phyloP scores from a whole-genome alignment of 176 grass and related monocot genomes.

The Oryza nivara region DNA sequence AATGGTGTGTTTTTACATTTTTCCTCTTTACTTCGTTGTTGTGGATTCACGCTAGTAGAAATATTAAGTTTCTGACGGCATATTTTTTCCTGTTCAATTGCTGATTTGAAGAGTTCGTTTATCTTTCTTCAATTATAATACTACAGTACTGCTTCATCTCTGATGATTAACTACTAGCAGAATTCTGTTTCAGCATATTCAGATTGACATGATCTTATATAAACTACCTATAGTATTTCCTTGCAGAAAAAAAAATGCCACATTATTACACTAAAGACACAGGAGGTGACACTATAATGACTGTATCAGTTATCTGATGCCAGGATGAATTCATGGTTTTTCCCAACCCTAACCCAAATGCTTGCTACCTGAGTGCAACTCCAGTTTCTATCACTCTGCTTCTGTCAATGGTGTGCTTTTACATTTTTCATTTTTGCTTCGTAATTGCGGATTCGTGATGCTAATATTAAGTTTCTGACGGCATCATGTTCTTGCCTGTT shows the following conservation, averaged over 20 bases:
- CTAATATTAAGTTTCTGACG: not conserved
- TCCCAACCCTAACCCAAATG: not conserved
- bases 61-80: not conserved
- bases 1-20: not conserved
- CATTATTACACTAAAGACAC: conserved; percentile 1
- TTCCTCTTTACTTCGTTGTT: not conserved
- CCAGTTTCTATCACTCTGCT: not conserved
- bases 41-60: not conserved
- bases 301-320: conserved; percentile 12
- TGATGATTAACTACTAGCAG: not conserved
- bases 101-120: not conserved
- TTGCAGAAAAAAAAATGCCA: not conserved
- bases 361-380: not conserved
- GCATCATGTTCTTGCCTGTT: not conserved
- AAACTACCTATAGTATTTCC: not conserved
- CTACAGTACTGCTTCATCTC: not conserved
- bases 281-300: not conserved
- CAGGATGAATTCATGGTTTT: not conserved
- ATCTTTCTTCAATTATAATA: not conserved
- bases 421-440: not conserved
- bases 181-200: not conserved
- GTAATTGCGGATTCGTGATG: not conserved
- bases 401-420: not conserved
- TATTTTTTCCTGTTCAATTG: not conserved
- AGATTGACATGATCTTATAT: conserved; percentile 16